Base-by-base conservation (phyloP, 2,329 filamentous ascomycete genomes). In the Fusarium abutilonis region DNA sequence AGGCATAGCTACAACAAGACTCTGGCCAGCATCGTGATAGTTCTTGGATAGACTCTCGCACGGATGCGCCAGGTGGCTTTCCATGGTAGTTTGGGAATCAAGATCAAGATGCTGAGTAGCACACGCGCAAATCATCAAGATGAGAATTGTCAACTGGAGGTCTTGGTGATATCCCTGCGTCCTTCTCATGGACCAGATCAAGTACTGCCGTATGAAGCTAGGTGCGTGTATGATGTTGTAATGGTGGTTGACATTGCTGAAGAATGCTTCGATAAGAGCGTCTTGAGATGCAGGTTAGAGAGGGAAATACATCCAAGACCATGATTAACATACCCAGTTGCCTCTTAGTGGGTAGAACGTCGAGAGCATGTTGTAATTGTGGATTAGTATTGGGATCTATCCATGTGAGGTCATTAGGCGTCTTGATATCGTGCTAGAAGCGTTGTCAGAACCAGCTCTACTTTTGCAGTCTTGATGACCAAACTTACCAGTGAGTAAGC, bases 101-200 rank as follows among this genome's bases (percentile, higher is more conserved):
- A 14, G 6, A 6, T 38, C 42, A 6, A 57, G 26, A 14, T 59
- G 56, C 0, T 58, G 40, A 1, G 56, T 23, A 8, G 59, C 56
- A 9, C 54, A 59, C 8, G 56, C 56, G 15, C 56, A 59, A 32
- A 59, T 59, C 46, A 53, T 59, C 3, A 59, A 46, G 3, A 59
- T 45, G 9, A 59, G 54, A 0, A 23, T 34, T 9, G 56, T 59
- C 4, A 59, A 21, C 9, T 59, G 54, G 6, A 57, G 13, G 15
- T 59, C 56, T 4, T 45, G 46, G 3, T 13, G 26, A 10, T 32
- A 40, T 36, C 6, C 40, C 3, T 36, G 47, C 3, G 38, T 28
- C 6, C 3, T 15, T 41, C 19, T 17, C 19, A 15, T 32, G 1
- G 56, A 53, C 56, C 56, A 59, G 13, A 10, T 8, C 2, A 59